phyloP scores from a whole-genome alignment of 768 basidiomycete species.

The Cantharellus anzutake region DNA sequence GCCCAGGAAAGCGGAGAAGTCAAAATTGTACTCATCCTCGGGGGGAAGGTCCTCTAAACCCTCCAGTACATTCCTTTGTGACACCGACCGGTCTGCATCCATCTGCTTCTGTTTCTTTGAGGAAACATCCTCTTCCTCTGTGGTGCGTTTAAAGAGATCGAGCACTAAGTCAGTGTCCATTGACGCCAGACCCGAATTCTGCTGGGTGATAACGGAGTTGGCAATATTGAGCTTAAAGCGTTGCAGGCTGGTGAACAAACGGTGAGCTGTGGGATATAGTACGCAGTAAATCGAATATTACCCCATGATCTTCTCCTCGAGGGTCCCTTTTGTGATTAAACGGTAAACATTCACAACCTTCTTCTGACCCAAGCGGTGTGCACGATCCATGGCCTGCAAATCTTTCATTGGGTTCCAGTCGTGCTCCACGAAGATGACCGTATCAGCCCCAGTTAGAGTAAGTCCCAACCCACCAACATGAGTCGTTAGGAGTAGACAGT shows the following conservation, averaged over 20 bases:
- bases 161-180: conserved; percentile 98
- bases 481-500: conserved; percentile 86
- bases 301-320: conserved; percentile 99
- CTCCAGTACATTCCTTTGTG: conserved; percentile 68
- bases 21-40: conserved; percentile 83
- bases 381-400: conserved; percentile 97
- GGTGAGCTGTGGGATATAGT: background rate
- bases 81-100: conserved; percentile 35
- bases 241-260: conserved; percentile 44
- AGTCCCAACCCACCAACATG: conserved; percentile 93
- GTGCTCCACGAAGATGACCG: conserved; percentile 98
- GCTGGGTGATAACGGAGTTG: conserved; percentile 89
- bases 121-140: conserved; percentile 48
- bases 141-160: conserved; percentile 75
- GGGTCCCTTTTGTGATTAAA: conserved; percentile 85
- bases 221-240: conserved; percentile 99
- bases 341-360: conserved; percentile 98
- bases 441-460: conserved; percentile 94
- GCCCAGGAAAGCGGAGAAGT: conserved; percentile 74
- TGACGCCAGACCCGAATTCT: conserved; percentile 79
- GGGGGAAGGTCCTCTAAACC: conserved; percentile 82
- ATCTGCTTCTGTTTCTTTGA: conserved; percentile 36
- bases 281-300: conserved; percentile 21
- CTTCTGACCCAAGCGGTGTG: conserved; percentile 95
- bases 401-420: conserved; percentile 99